Evolutionary conservation across 306 rosid species (phyloP).

Genomic region (Gillenia trifoliata): DNA sequence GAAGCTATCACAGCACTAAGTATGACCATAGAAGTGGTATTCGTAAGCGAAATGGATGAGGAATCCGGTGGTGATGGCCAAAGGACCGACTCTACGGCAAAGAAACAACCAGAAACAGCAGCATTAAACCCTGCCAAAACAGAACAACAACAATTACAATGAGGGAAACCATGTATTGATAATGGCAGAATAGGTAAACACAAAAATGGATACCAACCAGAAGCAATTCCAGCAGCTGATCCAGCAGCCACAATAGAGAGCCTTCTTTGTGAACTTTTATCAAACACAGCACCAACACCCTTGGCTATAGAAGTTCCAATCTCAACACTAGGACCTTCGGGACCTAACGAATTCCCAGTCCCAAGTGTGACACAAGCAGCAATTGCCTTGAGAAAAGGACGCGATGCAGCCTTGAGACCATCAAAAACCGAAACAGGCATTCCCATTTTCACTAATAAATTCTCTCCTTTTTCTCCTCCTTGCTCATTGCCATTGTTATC

Average conservation of each 20-base stretch:
- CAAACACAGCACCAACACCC: slow-evolving; percentile 48
- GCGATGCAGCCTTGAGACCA: slow-evolving; percentile 41
- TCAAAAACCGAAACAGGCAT: slow-evolving; percentile 22
- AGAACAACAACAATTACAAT: background rate
- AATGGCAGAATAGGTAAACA: background rate
- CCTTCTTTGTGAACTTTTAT: slow-evolving; percentile 35
- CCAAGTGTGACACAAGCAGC: slow-evolving; percentile 82
- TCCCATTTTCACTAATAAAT: slow-evolving; percentile 13
- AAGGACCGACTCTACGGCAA: slow-evolving; percentile 76
- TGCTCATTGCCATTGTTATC: slow-evolving; percentile 16
- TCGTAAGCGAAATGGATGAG: slow-evolving; percentile 58
- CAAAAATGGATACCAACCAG: slow-evolving; percentile 34
- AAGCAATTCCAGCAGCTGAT: slow-evolving; percentile 93
- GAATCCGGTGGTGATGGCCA: slow-evolving; percentile 77
- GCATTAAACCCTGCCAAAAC: slow-evolving; percentile 74
- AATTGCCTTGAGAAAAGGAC: slow-evolving; percentile 65
- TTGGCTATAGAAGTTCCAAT: slow-evolving; percentile 83
- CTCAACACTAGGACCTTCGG: slow-evolving; percentile 92
- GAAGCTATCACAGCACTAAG: slow-evolving; percentile 89
- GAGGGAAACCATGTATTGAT: background rate
- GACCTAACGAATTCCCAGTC: slow-evolving; percentile 86
- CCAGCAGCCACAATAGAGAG: slow-evolving; percentile 80
- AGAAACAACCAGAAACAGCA: slow-evolving; percentile 93
- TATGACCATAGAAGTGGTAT: slow-evolving; percentile 89
- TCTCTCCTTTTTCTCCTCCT: slow-evolving; percentile 4